phyloP scores from a whole-genome alignment of 768 basidiomycete species.

The Psilocybe sp. region DNA sequence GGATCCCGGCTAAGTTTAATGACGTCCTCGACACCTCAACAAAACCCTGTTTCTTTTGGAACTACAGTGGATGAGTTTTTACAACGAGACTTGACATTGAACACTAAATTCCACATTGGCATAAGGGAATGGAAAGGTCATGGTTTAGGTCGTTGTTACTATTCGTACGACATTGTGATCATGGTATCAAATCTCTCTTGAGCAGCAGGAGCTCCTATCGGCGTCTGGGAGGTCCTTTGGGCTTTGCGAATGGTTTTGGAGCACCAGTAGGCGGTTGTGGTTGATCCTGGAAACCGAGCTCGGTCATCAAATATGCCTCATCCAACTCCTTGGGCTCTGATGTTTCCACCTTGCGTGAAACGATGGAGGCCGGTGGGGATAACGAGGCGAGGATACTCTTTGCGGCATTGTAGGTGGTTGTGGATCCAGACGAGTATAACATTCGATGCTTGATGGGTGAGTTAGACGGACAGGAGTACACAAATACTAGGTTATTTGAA shows the following conservation, averaged over 20 bases:
- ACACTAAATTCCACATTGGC: no score
- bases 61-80: no score
- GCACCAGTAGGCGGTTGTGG: constrained; percentile 10
- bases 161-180: no score
- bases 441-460: constrained; percentile 86
- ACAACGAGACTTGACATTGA: no score
- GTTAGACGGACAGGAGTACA: constrained; percentile 84
- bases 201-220: constrained; percentile 9
- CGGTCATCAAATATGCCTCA: constrained; percentile 55
- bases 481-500: constrained; percentile 56
- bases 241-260: constrained; percentile 61
- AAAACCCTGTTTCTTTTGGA: no score
- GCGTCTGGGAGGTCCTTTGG: constrained; percentile 61
- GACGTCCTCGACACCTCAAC: no score
- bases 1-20: no score
- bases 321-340: constrained; percentile 75
- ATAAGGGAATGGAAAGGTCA: no score
- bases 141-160: no score
- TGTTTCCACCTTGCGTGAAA: constrained; percentile 74
- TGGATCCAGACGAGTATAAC: constrained; percentile 78
- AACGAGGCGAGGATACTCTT: constrained; percentile 47
- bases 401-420: constrained; percentile 53
- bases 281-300: constrained; percentile 40
- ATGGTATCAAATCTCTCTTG: no score
- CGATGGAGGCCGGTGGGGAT: constrained; percentile 37